Evolutionary conservation across 345 rosid species (phyloP).

Genomic region (Boechera retrofracta): DNA sequence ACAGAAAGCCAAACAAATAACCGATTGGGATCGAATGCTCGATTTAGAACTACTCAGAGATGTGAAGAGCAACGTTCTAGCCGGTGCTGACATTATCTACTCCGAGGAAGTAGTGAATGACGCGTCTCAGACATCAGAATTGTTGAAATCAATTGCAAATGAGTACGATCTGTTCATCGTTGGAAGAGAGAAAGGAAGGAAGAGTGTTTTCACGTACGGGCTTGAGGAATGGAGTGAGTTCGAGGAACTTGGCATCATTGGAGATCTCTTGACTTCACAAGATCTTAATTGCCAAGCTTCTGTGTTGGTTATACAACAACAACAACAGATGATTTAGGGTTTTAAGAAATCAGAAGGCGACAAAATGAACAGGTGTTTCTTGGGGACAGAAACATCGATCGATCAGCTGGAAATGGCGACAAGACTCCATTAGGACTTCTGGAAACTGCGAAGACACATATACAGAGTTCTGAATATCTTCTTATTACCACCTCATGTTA

Average conservation of each 20-base stretch:
- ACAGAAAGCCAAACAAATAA: background rate
- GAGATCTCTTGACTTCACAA: slow-evolving; percentile 44
- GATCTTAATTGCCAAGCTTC: slow-evolving; percentile 42
- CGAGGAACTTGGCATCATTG: slow-evolving; percentile 43
- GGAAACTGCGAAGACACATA: background rate
- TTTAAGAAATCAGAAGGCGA: background rate
- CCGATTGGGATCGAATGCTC: slow-evolving; percentile 40
- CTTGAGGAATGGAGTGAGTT: slow-evolving; percentile 47
- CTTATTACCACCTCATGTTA: slow-evolving; percentile 5
- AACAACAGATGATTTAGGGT: slow-evolving; percentile 44
- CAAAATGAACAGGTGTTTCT: background rate
- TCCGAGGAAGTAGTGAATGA: slow-evolving; percentile 43
- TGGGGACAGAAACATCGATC: background rate
- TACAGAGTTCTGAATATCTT: background rate
- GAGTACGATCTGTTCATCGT: slow-evolving; percentile 48
- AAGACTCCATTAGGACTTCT: background rate
- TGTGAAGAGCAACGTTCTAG: slow-evolving; percentile 26
- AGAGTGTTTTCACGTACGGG: slow-evolving; percentile 39
- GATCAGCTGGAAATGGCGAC: slow-evolving; percentile 3
- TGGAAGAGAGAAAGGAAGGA: slow-evolving; percentile 42
- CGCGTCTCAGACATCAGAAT: slow-evolving; percentile 36
- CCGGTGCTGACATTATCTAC: slow-evolving; percentile 7
- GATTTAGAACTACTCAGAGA: slow-evolving; percentile 41
- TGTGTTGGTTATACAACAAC: slow-evolving; percentile 45
- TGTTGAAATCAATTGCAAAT: slow-evolving; percentile 39